Percentiles rank a stretch among this genome's conserved stretches.
These are phyloP conservation scores for Schwanniomyces etchellsii DNA, from an alignment of 1,139 yeast species.

Conservation along the genomic window DNA sequence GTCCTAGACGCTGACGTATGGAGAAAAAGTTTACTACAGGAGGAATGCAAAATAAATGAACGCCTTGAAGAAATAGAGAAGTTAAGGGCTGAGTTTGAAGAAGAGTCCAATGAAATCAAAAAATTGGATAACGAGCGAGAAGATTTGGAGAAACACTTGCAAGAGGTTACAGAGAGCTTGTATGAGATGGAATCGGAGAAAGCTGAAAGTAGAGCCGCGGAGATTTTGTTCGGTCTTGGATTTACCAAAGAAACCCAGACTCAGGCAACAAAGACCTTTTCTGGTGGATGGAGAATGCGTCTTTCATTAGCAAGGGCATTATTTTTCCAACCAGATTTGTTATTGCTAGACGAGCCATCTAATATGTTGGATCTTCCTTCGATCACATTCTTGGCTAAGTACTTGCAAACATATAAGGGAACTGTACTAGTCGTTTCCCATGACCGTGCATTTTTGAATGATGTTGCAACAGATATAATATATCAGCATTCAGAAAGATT, in stretches of 20 bases:
- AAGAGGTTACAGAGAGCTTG: slow-evolving; percentile 75
- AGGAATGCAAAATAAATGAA: slow-evolving; percentile 69
- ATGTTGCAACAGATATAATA: slow-evolving; percentile 95
- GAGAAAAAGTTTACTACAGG: slow-evolving; percentile 83
- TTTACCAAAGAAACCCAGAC: slow-evolving; percentile 84
- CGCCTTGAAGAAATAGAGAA: slow-evolving; percentile 70
- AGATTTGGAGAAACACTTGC: slow-evolving; percentile 73
- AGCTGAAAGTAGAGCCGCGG: slow-evolving; percentile 96
- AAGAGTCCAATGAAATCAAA: slow-evolving; percentile 71
- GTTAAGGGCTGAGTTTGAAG: slow-evolving; percentile 69
- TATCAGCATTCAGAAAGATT: slow-evolving; percentile 96
- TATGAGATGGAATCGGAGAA: slow-evolving; percentile 94
- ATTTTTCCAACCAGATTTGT: slow-evolving; percentile 92
- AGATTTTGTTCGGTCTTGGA: slow-evolving; percentile 89
- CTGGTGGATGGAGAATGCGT: slow-evolving; percentile 99
- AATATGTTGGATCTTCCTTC: slow-evolving; percentile 99
- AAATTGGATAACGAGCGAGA: slow-evolving; percentile 85
- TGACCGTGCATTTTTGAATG: slow-evolving; percentile 94
- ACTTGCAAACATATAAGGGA: slow-evolving; percentile 82
- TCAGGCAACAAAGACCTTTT: slow-evolving; percentile 80
- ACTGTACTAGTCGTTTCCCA: slow-evolving; percentile 95
- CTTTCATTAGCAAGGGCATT: slow-evolving; percentile 95
- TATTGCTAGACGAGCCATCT: slow-evolving; percentile 95
- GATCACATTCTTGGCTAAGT: slow-evolving; percentile 85
- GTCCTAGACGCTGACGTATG: slow-evolving; percentile 98